Percentiles rank a stretch among this genome's conserved stretches.
Conservation (phyloP, 805 yeast genomes). For the Hanseniaspora valbyensis region DNA sequence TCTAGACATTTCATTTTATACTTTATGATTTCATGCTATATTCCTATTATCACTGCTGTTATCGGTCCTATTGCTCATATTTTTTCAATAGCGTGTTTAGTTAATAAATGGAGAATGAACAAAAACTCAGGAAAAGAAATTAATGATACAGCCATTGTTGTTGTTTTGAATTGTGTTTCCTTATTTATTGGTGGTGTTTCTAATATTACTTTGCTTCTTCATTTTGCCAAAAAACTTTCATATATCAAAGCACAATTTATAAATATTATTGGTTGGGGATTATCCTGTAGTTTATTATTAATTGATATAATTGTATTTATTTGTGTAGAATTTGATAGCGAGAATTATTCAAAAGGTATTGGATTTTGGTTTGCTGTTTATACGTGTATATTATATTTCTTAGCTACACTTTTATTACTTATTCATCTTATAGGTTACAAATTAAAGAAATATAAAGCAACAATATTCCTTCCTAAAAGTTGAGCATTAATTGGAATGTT, state of each 20-base stretch:
- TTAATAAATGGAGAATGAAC: slow-evolving; percentile 51
- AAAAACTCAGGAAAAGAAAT: slow-evolving; percentile 23
- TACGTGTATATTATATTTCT: slow-evolving; percentile 51
- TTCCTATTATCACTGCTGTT: slow-evolving; percentile 70
- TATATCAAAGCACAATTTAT: slow-evolving; percentile 53
- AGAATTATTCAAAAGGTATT: slow-evolving; percentile 31
- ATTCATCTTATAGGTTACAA: slow-evolving; percentile 55
- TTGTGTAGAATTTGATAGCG: slow-evolving; percentile 20
- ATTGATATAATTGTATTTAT: slow-evolving; percentile 29
- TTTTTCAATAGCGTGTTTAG: slow-evolving; percentile 59
- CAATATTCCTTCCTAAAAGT: slow-evolving; percentile 60
- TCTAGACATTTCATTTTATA: slow-evolving; percentile 30
- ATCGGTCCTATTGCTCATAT: slow-evolving; percentile 69
- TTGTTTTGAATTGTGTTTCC: slow-evolving; percentile 51
- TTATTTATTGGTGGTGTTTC: slow-evolving; percentile 56
- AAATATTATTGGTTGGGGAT: slow-evolving; percentile 53
- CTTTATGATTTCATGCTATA: slow-evolving; percentile 55
- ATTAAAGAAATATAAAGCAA: slow-evolving; percentile 49
- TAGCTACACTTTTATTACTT: slow-evolving; percentile 42
- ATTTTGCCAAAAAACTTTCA: slow-evolving; percentile 48
- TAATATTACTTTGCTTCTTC: slow-evolving; percentile 56
- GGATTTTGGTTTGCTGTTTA: slow-evolving; percentile 74
- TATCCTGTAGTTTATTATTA: slow-evolving; percentile 46
- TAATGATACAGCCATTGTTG: slow-evolving; percentile 34
- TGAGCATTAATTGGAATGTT: slow-evolving; percentile 28